These are phyloP conservation scores for Aureobasidium sp. DNA, from an alignment of 2,329 filamentous ascomycete genomes.

Conservation along the genomic window DNA sequence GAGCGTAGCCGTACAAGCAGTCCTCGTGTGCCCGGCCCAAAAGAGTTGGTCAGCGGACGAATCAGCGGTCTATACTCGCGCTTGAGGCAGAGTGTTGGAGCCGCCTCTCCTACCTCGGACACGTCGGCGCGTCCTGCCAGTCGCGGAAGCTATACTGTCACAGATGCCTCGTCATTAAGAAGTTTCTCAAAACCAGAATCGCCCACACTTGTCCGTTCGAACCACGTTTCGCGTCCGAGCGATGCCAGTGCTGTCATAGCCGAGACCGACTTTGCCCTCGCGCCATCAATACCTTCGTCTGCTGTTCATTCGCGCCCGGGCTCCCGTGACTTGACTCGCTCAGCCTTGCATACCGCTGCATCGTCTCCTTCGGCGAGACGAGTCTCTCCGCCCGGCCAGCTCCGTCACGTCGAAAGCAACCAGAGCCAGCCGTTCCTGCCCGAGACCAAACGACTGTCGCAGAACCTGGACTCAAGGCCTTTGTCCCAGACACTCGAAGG, in stretches of 20 bases:
- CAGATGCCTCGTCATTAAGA: conserved; percentile 25
- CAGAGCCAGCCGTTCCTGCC: neutral
- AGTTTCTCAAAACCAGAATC: conserved; percentile 16
- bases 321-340: conserved; percentile 13
- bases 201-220: conserved; percentile 4
- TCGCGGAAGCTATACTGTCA: conserved; percentile 21
- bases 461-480: neutral
- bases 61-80: conserved; percentile 84
- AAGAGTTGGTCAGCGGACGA: conserved; percentile 32
- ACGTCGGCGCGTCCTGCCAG: conserved; percentile 68
- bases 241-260: neutral
- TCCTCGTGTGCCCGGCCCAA: conserved; percentile 23
- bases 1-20: conserved; percentile 55
- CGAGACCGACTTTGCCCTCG: neutral
- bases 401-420: neutral
- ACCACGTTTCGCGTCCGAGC: conserved; percentile 2
- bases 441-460: conserved; percentile 1
- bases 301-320: conserved; percentile 13
- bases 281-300: conserved; percentile 4
- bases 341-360: conserved; percentile 4
- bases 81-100: conserved; percentile 47
- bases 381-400: neutral
- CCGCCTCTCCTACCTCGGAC: conserved; percentile 7
- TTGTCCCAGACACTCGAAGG: neutral
- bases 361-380: conserved; percentile 11